Evolutionary conservation across 257 asterid genomes (phyloP), one percentile per base, ranked within the genome.

Genomic region (Gentiana macrophylla): DNA sequence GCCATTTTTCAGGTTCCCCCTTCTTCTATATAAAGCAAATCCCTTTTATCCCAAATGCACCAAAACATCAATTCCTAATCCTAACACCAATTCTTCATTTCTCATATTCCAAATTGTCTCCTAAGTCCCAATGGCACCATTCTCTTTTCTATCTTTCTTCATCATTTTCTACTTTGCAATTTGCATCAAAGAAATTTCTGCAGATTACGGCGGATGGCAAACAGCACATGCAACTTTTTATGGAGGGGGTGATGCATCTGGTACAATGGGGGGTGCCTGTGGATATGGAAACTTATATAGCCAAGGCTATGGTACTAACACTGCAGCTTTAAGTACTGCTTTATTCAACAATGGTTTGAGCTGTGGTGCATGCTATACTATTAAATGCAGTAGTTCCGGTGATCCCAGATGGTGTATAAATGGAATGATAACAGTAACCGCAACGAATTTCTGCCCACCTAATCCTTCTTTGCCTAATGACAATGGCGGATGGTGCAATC

Each of bases 201-300:
- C 77, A 49, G 76, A 76, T 12, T 24, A 24, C 24, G 24, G 24
- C 24, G 91, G 86, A 12, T 85, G 88, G 88, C 59, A 76, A 24
- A 55, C 47, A 37, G 94, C 81, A 37, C 86, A 80, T 55, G 94
- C 94, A 12, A 85, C 94, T 11, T 85, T 85, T 65, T 85, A 85
- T 50, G 94, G 94, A 2, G 94, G 94, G 1, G 81, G 86, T 1
- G 94, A 85, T 52, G 94, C 94, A 1, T 74, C 94, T 0, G 94
- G 94, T 70, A 85, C 94, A 9, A 85, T 82, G 94, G 95, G 95
- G 33, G 97, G 97, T 38, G 97, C 97, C 45, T 89, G 95, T 70
- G 97, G 97, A 37, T 89, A 84, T 63, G 97, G 97, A 1, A 89
- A 89, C 59, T 76, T 89, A 76, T 84, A 89, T 37, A 78, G 90